Evolutionary conservation across 78 protist species (phyloP).

Genomic region (Speleostelium caveatum): DNA sequence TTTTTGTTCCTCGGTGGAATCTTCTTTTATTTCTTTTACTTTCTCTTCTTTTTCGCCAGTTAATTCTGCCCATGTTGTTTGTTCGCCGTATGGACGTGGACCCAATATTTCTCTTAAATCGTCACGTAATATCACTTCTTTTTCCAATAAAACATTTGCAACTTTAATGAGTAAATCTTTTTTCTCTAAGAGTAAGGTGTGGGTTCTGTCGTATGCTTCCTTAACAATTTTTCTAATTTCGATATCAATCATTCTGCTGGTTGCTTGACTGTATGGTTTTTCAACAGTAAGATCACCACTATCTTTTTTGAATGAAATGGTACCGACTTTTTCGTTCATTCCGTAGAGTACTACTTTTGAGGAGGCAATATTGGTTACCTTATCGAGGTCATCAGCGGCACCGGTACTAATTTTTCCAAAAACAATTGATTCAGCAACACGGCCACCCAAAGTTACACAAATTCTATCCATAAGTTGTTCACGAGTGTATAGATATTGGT

Average conservation of each 20-base stretch:
- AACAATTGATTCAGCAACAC: slow-evolving; percentile 91
- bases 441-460: slow-evolving; percentile 96
- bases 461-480: slow-evolving; percentile 91
- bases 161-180: slow-evolving; percentile 73
- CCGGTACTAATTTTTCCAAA: slow-evolving; percentile 94
- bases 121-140: slow-evolving; percentile 89
- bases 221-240: slow-evolving; percentile 81
- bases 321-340: slow-evolving; percentile 90
- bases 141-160: slow-evolving; percentile 88
- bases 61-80: slow-evolving; percentile 71
- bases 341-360: slow-evolving; percentile 86
- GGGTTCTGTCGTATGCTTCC: slow-evolving; percentile 73
- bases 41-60: slow-evolving; percentile 49
- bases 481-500: slow-evolving; percentile 85
- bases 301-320: slow-evolving; percentile 81
- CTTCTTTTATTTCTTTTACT: background rate
- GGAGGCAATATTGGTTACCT: slow-evolving; percentile 86
- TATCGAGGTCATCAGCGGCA: slow-evolving; percentile 94
- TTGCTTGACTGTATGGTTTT: slow-evolving; percentile 91
- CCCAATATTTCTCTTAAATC: slow-evolving; percentile 88
- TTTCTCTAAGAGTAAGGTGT: slow-evolving; percentile 67
- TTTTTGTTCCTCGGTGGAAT: background rate
- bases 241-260: slow-evolving; percentile 86
- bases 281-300: slow-evolving; percentile 60
- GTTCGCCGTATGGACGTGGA: slow-evolving; percentile 83